Evolutionary conservation across 2,329 filamentous ascomycete species (phyloP).

Genomic region (Fusarium siculi): DNA sequence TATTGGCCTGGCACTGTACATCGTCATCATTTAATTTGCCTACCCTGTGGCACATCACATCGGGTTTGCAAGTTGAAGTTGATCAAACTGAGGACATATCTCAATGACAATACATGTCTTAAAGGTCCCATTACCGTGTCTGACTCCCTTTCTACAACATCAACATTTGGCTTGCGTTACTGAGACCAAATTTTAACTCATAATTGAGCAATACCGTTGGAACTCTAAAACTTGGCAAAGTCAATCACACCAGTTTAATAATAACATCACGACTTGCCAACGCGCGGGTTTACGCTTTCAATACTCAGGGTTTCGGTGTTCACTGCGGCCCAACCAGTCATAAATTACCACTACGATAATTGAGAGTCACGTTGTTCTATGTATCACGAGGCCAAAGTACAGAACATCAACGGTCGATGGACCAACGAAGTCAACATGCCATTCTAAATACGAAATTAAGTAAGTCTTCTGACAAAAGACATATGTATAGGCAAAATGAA

Average conservation of each 20-base stretch:
- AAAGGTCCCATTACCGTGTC: no score
- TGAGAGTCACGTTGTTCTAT: background rate
- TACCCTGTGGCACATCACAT: constrained; percentile 4
- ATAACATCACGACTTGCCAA: no score
- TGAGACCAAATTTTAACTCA: background rate
- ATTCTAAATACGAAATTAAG: no score
- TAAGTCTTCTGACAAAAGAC: background rate
- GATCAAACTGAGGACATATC: background rate
- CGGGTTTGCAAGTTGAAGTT: background rate
- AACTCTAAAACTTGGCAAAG: background rate
- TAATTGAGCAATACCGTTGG: no score
- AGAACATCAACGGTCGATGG: background rate
- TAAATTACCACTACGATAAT: no score
- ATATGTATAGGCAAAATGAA: background rate
- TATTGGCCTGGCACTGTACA: background rate
- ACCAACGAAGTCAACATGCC: background rate
- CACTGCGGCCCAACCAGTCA: background rate
- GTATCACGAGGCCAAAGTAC: background rate
- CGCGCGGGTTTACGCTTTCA: no score
- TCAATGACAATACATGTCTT: background rate
- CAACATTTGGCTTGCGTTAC: background rate
- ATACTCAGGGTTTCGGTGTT: no score
- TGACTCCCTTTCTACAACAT: background rate
- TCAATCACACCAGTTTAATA: background rate
- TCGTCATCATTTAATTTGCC: background rate